A percentile compares a stretch with the other conserved stretches of the same genome.
Conservation (phyloP, 2,329 filamentous ascomycete species). For the Bisporella sp. region DNA sequence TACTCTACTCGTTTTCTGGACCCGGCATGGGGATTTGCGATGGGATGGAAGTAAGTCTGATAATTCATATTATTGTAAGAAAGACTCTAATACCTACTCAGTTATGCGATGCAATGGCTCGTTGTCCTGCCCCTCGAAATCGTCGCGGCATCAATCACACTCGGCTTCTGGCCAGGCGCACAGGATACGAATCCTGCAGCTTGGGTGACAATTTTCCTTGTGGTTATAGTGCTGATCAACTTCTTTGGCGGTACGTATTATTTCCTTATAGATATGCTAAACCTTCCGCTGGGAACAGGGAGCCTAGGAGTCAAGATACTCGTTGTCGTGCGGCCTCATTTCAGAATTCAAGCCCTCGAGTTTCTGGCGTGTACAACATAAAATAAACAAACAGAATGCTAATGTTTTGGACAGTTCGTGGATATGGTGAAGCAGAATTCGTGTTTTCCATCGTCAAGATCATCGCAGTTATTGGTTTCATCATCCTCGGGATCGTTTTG, state of each 20-base stretch:
- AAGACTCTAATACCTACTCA: neutral
- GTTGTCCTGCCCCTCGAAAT: slow-evolving; percentile 77
- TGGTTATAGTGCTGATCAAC: slow-evolving; percentile 73
- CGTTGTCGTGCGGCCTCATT: too few species aligned
- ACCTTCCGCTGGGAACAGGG: too few species aligned
- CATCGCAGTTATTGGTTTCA: slow-evolving; percentile 54
- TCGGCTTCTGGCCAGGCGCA: slow-evolving; percentile 62
- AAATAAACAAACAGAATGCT: too few species aligned
- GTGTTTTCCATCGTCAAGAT: slow-evolving; percentile 83
- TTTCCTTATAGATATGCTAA: too few species aligned
- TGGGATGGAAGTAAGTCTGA: slow-evolving; percentile 75
- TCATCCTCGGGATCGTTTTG: slow-evolving; percentile 55
- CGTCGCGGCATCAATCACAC: slow-evolving; percentile 75
- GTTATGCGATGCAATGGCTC: slow-evolving; percentile 74
- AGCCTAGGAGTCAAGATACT: too few species aligned
- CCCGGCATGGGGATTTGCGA: slow-evolving; percentile 88
- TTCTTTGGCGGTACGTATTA: slow-evolving; percentile 52
- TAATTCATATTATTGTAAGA: neutral
- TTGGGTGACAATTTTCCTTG: slow-evolving; percentile 77
- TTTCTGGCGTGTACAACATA: too few species aligned
- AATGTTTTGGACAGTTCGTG: slow-evolving; percentile 47
- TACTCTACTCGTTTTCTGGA: slow-evolving; percentile 93
- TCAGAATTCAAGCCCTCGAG: too few species aligned
- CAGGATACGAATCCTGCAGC: slow-evolving; percentile 45
- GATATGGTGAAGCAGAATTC: slow-evolving; percentile 85